These are phyloP conservation scores for Camellia sinensis DNA, from an alignment of 148 eudicot species.

Conservation along the genomic window DNA sequence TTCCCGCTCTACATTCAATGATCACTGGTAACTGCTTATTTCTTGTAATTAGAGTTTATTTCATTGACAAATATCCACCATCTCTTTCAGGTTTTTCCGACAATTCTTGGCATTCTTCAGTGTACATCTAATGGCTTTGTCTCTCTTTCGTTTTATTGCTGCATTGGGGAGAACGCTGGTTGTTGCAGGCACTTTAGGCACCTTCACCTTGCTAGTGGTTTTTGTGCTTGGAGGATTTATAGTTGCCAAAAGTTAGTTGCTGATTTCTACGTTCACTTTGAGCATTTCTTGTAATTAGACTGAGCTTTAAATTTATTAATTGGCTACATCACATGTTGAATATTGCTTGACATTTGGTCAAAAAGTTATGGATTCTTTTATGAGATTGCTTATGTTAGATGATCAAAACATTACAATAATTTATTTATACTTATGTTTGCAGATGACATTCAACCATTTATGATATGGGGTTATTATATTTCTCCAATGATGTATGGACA, in stretches of 20 bases:
- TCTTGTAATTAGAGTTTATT: not conserved
- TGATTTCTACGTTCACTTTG: not conserved
- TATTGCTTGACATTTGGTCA: not conserved
- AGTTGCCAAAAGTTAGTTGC: constrained; percentile 51
- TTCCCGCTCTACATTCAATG: not conserved
- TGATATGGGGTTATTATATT: constrained; percentile 67
- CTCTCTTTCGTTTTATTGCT: constrained; percentile 62
- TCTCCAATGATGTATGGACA: constrained; percentile 86
- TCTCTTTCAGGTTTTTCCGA: constrained; percentile 48
- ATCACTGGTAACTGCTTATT: not conserved
- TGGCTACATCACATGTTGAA: not conserved
- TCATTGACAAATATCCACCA: not conserved
- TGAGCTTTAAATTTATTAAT: not conserved
- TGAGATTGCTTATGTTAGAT: not conserved
- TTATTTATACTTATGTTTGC: constrained; percentile 6
- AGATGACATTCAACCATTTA: constrained; percentile 66
- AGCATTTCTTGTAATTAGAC: not conserved
- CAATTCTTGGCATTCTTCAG: constrained; percentile 64
- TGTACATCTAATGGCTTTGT: constrained; percentile 64
- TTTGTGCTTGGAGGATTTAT: constrained; percentile 74
- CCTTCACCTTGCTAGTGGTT: constrained; percentile 42
- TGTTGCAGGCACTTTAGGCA: constrained; percentile 46
- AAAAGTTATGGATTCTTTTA: not conserved
- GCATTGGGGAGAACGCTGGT: constrained; percentile 61
- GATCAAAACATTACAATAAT: not conserved